Conservation (phyloP, 176 grass and related monocot species). For the Musa beccarii region DNA sequence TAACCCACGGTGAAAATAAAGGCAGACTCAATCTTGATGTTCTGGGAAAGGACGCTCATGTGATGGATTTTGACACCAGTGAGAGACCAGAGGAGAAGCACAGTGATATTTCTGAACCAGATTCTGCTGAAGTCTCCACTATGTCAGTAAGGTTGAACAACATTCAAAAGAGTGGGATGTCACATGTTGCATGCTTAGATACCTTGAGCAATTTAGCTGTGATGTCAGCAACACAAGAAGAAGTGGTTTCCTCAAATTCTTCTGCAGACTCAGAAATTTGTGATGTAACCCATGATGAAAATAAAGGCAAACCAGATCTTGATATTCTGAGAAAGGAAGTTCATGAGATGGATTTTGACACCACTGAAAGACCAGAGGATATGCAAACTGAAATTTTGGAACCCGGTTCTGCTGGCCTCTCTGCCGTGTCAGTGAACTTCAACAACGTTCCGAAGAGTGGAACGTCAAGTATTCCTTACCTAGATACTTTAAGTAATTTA, state of each 20-base stretch:
- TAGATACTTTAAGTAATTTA: constrained; percentile 18
- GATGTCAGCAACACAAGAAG: constrained; percentile 11
- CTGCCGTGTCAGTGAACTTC: constrained; percentile 3
- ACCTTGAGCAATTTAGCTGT: constrained; percentile 25
- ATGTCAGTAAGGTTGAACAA: constrained; percentile 6
- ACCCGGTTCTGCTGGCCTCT: constrained; percentile 21
- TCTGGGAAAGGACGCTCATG: constrained; percentile 10
- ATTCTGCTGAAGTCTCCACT: constrained; percentile 12
- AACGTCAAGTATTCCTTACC: constrained; percentile 21
- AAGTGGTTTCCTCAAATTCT: constrained; percentile 23
- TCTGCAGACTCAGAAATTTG: constrained; percentile 10
- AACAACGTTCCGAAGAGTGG: constrained; percentile 22
- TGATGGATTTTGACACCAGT: constrained; percentile 18
- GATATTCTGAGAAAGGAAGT: constrained; percentile 4
- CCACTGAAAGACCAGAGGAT: constrained; percentile 25
- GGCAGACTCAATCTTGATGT: too few relatives aligned
- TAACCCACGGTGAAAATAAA: neutral
- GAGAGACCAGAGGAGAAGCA: constrained; percentile 24
- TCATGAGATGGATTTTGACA: constrained; percentile 19
- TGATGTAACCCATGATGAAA: constrained; percentile 3
- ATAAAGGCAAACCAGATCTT: too few relatives aligned
- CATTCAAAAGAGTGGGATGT: constrained; percentile 27
- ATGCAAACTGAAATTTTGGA: constrained; percentile 16
- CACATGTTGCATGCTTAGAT: constrained; percentile 18
- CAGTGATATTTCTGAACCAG: constrained; percentile 23